Evolutionary conservation across 305 asterid genomes (phyloP).

Genomic region (Lippia alba): DNA sequence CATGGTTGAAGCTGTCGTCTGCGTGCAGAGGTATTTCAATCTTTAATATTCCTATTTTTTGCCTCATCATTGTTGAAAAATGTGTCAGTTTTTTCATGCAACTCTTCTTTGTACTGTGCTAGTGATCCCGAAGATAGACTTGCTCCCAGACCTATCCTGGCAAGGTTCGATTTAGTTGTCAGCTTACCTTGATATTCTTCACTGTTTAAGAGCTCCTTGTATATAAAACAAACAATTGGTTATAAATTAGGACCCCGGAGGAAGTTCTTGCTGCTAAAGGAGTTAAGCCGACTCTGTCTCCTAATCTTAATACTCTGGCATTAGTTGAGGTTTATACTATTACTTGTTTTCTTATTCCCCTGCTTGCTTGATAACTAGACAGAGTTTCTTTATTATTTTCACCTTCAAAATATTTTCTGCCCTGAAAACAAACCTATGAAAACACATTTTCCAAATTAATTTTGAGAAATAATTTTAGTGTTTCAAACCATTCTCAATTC

Average conservation of each 20-base stretch:
- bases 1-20: constrained; percentile 94
- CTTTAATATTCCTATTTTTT: constrained; percentile 28
- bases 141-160: constrained; percentile 86
- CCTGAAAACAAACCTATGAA: not conserved
- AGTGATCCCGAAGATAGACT: constrained; percentile 99
- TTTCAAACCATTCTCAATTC: too few relatives aligned
- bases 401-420: not conserved
- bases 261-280: constrained; percentile 98
- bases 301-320: constrained; percentile 93
- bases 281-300: constrained; percentile 96
- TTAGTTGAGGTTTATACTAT: constrained; percentile 76
- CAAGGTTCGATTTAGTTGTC: constrained; percentile 62
- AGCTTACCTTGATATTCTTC: constrained; percentile 11
- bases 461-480: not conserved
- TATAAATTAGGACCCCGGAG: constrained; percentile 81
- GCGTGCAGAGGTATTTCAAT: constrained; percentile 81
- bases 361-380: constrained; percentile 8
- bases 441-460: not conserved
- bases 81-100: constrained; percentile 13
- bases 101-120: constrained; percentile 32
- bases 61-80: constrained; percentile 24
- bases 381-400: not conserved
- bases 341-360: constrained; percentile 29
- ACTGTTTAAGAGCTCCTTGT: constrained; percentile 21
- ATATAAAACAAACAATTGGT: constrained; percentile 27